Evolutionary conservation across 768 basidiomycete genomes (phyloP), one percentile per base, ranked within the genome.

Genomic region (Cystobasidium tubakii): DNA sequence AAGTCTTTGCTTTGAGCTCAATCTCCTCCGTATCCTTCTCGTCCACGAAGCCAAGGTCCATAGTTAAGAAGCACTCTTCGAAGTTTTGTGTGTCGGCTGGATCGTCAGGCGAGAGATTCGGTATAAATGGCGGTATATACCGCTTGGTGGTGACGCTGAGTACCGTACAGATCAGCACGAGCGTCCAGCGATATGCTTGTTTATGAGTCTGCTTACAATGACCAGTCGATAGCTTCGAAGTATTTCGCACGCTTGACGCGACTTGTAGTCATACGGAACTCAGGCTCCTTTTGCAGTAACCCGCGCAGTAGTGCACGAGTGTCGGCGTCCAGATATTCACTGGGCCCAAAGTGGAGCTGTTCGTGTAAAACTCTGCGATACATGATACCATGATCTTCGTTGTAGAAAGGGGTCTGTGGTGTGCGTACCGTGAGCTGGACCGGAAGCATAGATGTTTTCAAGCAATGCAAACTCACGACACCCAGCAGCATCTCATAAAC

Each of bases 81-180:
- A 98, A 99, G 82, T 98, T 97, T 81, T 91, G 91, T 77, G 91
- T 94, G 85, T 99, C 96, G 78, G 88, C 88, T 75, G 93, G 93
- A 82, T 95, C 91, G 53, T 87, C 86, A 25, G 90, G 89, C 80
- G 94, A 91, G 80, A 92, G 91, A 34, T 89, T 89, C 19, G 82
- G 92, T 10, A 80, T 75, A n/a, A 77, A 86, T 85, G 84, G 83
- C 88, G 89, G 92, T 84, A 90, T 93, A 84, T 92, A 92, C 76
- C 89, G 90, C 83, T 93, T 93, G 82, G 90, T 89, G 82, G 90
- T 92, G 80, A 95, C 91, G 83, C 34, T 67, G 70, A 62, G 65
- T 34, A 92, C 91, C 66, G 27, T 46, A 27, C 44, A 31, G 64
- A 4, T n/a, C 15, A 27, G 43, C 23, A 62, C 36, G 9, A 15